These are phyloP conservation scores for Pseudocercospora fuligena DNA, from an alignment of 2,329 filamentous ascomycete species.

Conservation along the genomic window DNA sequence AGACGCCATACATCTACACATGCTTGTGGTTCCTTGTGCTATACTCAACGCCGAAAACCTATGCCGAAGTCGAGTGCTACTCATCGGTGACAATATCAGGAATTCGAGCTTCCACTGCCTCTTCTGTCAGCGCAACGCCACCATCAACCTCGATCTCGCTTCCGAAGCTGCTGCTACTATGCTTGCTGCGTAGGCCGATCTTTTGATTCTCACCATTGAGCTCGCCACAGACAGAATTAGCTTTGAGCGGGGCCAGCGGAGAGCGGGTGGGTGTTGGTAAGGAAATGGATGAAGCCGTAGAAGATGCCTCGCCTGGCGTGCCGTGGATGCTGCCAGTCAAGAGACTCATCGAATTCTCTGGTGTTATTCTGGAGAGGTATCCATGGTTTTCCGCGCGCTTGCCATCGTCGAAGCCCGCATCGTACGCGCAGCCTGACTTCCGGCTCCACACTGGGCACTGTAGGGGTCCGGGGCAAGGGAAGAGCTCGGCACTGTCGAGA, in stretches of 20 bases:
- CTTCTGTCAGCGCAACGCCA: conserved; percentile 57
- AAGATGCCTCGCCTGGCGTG: conserved; percentile 36
- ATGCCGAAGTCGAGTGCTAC: conserved; percentile 4
- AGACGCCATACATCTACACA: background rate
- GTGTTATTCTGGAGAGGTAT: conserved; percentile 28
- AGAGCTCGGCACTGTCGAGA: conserved; percentile 28
- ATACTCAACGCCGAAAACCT: background rate
- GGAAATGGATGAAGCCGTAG: conserved; percentile 40
- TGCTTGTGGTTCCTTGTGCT: background rate
- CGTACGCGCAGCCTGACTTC: conserved; percentile 38
- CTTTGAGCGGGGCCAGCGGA: conserved; percentile 30
- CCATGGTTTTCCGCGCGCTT: conserved; percentile 37
- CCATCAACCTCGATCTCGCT: conserved; percentile 54
- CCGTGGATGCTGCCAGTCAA: conserved; percentile 24
- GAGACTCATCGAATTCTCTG: conserved; percentile 28
- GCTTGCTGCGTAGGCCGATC: conserved; percentile 19
- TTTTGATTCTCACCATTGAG: conserved; percentile 10
- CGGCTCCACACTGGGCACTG: conserved; percentile 36
- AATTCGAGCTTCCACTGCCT: conserved; percentile 7
- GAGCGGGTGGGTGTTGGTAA: conserved; percentile 33
- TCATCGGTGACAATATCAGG: conserved; percentile 12
- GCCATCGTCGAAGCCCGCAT: conserved; percentile 38
- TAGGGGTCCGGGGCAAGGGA: conserved; percentile 36
- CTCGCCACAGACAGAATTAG: conserved; percentile 21
- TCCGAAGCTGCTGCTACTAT: conserved; percentile 33